Conservation (phyloP, 2,329 filamentous ascomycete species). For the Aspergillus ruber region DNA sequence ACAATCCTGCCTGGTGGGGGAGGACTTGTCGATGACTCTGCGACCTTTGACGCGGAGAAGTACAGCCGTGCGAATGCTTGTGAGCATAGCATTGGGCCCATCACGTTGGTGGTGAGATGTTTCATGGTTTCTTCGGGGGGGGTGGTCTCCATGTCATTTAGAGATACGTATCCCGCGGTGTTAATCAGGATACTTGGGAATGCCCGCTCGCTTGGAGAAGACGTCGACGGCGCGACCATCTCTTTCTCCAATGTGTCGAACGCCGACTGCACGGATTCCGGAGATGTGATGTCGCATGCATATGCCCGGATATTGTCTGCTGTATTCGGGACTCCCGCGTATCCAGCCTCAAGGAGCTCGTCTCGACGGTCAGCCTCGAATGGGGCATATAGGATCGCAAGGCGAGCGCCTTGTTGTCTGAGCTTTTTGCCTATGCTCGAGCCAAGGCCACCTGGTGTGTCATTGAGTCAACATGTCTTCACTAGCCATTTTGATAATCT, state of each 20-base stretch:
- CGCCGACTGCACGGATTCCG: slow-evolving; percentile 40
- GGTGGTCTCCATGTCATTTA: slow-evolving; percentile 38
- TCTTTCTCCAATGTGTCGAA: slow-evolving; percentile 33
- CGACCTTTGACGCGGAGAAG: slow-evolving; percentile 20
- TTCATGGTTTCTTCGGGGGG: slow-evolving; percentile 39
- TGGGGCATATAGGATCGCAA: slow-evolving; percentile 44
- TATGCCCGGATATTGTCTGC: slow-evolving; percentile 25
- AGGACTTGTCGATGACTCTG: slow-evolving; percentile 9
- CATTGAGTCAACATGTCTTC: slow-evolving; percentile 15
- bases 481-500: not conserved
- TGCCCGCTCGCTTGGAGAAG: slow-evolving; percentile 12
- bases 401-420: slow-evolving; percentile 34
- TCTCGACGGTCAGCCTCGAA: slow-evolving; percentile 37
- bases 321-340: slow-evolving; percentile 15
- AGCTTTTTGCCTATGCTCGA: slow-evolving; percentile 39
- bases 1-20: slow-evolving; percentile 39
- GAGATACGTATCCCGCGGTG: slow-evolving; percentile 42
- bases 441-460: slow-evolving; percentile 33
- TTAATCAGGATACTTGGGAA: slow-evolving; percentile 39
- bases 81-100: slow-evolving; percentile 41
- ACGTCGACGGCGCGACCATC: slow-evolving; percentile 6
- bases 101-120: slow-evolving; percentile 40
- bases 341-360: slow-evolving; percentile 31
- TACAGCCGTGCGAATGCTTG: slow-evolving; percentile 43
- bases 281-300: slow-evolving; percentile 45